Conservation (phyloP, 768 basidiomycete genomes). For the Phanerodontia chrysosporium region DNA sequence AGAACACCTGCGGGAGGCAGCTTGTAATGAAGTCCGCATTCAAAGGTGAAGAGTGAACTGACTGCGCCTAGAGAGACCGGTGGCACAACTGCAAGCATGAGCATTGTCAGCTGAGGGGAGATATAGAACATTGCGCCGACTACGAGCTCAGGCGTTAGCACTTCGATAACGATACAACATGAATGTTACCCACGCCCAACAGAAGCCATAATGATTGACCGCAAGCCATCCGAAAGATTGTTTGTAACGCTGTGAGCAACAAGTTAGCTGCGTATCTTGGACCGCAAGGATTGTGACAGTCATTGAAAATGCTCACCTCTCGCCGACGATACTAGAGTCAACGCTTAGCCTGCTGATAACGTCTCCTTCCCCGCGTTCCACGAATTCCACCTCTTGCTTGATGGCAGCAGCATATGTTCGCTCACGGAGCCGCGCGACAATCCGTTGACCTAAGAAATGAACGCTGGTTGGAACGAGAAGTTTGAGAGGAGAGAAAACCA, state of each 20-base stretch:
- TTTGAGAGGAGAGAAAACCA: not conserved
- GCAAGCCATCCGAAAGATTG: conserved; percentile 75
- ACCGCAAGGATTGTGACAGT: not conserved
- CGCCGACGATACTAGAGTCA: conserved; percentile 91
- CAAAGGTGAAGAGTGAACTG: conserved; percentile 31
- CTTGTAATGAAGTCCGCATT: conserved; percentile 8
- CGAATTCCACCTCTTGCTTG: conserved; percentile 87
- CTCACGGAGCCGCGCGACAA: conserved; percentile 83
- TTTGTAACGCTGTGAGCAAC: conserved; percentile 54
- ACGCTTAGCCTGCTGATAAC: conserved; percentile 86
- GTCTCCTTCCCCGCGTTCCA: conserved; percentile 91
- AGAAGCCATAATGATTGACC: conserved; percentile 88
- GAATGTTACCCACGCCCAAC: conserved; percentile 85
- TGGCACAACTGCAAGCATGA: conserved; percentile 92
- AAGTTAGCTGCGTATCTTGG: not conserved
- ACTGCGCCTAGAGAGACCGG: conserved; percentile 84
- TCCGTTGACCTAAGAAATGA: conserved; percentile 61
- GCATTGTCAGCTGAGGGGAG: conserved; percentile 78
- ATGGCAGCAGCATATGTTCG: conserved; percentile 80
- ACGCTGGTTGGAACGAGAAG: not conserved
- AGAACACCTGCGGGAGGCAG: conserved; percentile 64
- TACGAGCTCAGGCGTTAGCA: conserved; percentile 29
- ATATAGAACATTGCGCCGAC: conserved; percentile 96
- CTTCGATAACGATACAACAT: not conserved
- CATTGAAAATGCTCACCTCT: conserved; percentile 50